Conservation (phyloP, 2,329 filamentous ascomycete genomes). For the Aspergillus costaricaensis region DNA sequence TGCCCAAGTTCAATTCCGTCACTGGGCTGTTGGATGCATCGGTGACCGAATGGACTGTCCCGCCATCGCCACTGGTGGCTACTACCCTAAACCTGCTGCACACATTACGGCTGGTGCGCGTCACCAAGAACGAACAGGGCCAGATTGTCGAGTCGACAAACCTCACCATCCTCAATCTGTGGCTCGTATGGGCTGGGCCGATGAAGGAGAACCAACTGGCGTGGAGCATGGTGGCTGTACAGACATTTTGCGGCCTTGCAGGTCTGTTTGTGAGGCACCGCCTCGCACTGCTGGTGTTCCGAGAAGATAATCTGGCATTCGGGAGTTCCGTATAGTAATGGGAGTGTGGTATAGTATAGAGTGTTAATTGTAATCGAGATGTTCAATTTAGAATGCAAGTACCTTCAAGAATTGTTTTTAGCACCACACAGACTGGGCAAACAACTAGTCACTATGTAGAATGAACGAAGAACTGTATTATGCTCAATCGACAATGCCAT, state of each 20-base stretch:
- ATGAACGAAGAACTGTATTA: too few species aligned
- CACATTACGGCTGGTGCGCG: conserved; percentile 65
- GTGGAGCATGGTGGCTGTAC: conserved; percentile 75
- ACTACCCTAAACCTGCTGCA: conserved; percentile 68
- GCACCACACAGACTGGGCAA: neutral
- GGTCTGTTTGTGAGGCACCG: conserved; percentile 84
- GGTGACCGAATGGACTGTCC: conserved; percentile 73
- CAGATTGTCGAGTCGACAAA: conserved; percentile 80
- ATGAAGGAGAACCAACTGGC: conserved; percentile 84
- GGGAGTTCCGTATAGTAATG: conserved; percentile 14
- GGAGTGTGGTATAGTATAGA: neutral
- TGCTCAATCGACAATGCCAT: too few species aligned
- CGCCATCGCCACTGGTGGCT: conserved; percentile 67
- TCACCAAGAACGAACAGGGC: conserved; percentile 68
- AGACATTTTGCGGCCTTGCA: conserved; percentile 72
- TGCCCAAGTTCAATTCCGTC: conserved; percentile 83
- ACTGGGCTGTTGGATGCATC: conserved; percentile 86
- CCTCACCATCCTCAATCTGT: conserved; percentile 90
- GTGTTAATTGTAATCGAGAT: conserved; percentile 1
- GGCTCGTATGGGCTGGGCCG: conserved; percentile 93
- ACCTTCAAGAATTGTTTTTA: neutral
- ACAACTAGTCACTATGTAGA: too few species aligned
- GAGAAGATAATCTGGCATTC: conserved; percentile 70
- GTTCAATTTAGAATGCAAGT: neutral
- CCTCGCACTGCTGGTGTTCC: conserved; percentile 84